Evolutionary conservation across 371 early-diverging fungal species (phyloP), one percentile per base, ranked within the genome.

Genomic region (Paraphysoderma sedebokerense): DNA sequence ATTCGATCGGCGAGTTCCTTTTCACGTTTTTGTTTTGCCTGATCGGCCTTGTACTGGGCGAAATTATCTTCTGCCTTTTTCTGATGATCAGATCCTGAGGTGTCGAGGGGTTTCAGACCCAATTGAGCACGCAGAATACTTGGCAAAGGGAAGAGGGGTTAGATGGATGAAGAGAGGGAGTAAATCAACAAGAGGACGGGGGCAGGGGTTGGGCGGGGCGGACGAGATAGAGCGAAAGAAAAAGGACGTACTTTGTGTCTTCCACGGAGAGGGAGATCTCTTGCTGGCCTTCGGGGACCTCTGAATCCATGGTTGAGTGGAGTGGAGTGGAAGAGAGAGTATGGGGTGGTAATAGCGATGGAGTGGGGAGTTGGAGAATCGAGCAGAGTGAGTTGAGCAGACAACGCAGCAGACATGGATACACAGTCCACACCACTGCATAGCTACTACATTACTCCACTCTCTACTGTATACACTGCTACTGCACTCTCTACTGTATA

Each of bases 231-330:
- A 2, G 19, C n/a, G 37, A 41, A 1, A 19, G 8, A 2, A 41
- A 17, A 17, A 1, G 19, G 19, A 42, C 28, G 26, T 42, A 26
- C 28, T 42, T 42, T 8, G 42, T 42, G 8, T 42, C 42, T 2
- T 42, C 42, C 30, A 42, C 42, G 9, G 42, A 42, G 3, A 42
- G 42, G 2, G 42, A 42, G 28, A 42, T 42, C 26, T 42, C 42
- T 19, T 30, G 30, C 20, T 42, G 42, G 5, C 30, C 42, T 13
- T 42, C n/a, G 28, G 42, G 30, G 27, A 28, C 42, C 30, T 42
- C 42, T 42, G n/a, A n/a, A n/a, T n/a, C n/a, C n/a, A n/a, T n/a
- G n/a, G n/a, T n/a, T n/a, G n/a, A n/a, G n/a, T n/a, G n/a, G n/a
- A n/a, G n/a, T n/a, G n/a, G n/a, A n/a, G n/a, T n/a, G n/a, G n/a